A percentile compares a stretch with the other conserved stretches of the same genome.
Evolutionary conservation across 768 basidiomycete species (phyloP).

Genomic region (Tulasnella sp.): DNA sequence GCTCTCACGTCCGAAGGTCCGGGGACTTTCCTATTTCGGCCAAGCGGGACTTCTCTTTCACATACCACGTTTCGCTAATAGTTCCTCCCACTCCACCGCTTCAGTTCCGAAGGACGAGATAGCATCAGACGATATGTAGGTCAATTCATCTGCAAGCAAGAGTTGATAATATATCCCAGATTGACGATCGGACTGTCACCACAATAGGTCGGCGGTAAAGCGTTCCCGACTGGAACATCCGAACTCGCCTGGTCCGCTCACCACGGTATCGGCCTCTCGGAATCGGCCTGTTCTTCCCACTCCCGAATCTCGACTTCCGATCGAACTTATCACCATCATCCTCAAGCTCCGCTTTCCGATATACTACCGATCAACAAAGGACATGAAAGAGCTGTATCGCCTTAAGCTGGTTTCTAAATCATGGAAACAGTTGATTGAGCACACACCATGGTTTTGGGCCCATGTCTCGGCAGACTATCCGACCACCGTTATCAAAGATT

Average conservation of each 20-base stretch:
- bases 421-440: neutral
- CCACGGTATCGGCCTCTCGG: no score
- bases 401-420: neutral
- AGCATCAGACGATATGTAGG: neutral
- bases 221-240: neutral
- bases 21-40: neutral
- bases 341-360: neutral
- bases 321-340: neutral
- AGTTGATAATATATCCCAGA: neutral
- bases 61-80: neutral
- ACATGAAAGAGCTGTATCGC: neutral
- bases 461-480: neutral
- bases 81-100: no score
- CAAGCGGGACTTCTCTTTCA: neutral
- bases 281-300: no score
- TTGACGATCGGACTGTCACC: neutral
- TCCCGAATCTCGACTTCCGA: neutral
- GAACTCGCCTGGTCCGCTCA: neutral
- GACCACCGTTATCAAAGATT: neutral
- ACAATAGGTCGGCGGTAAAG: neutral
- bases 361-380: neutral
- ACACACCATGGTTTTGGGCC: neutral
- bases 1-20: neutral
- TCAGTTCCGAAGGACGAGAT: neutral
- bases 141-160: no score